Conservation (phyloP, 768 basidiomycete species). For the Auriscalpium vulgare region DNA sequence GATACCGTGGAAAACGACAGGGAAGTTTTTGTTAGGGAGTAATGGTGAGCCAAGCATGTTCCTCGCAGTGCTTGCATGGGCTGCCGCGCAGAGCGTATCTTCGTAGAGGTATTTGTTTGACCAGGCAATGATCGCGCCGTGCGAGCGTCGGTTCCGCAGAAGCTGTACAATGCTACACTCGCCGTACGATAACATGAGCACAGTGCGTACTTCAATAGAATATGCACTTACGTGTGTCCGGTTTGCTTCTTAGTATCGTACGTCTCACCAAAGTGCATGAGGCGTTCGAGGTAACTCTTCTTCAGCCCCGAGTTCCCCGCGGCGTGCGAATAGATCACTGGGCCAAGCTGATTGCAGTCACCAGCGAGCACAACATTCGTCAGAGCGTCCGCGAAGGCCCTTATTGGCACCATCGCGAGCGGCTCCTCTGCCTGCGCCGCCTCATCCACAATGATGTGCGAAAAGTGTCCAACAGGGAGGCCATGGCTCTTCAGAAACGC, state of each 20-base stretch:
- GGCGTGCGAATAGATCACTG: slow-evolving; percentile 26
- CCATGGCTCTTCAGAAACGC: slow-evolving; percentile 41
- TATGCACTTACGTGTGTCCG: slow-evolving; percentile 24
- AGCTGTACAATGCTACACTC: slow-evolving; percentile 9
- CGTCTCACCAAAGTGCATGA: slow-evolving; percentile 23
- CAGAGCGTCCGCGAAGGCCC: slow-evolving; percentile 21
- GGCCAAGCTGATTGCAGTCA: slow-evolving; percentile 30
- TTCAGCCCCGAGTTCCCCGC: slow-evolving; percentile 22
- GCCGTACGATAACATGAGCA: slow-evolving; percentile 12
- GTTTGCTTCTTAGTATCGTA: slow-evolving; percentile 19
- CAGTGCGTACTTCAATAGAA: background rate
- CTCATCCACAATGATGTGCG: slow-evolving; percentile 57
- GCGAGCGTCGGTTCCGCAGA: slow-evolving; percentile 13
- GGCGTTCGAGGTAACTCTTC: slow-evolving; percentile 27
- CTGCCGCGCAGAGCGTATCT: slow-evolving; percentile 24
- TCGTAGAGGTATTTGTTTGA: slow-evolving; percentile 41
- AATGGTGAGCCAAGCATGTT: slow-evolving; percentile 19
- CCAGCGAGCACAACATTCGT: slow-evolving; percentile 32
- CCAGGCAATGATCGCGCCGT: slow-evolving; percentile 40
- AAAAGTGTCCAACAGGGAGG: slow-evolving; percentile 44
- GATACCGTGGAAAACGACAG: slow-evolving; percentile 28
- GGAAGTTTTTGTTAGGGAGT: slow-evolving; percentile 22
- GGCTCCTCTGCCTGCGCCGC: slow-evolving; percentile 60
- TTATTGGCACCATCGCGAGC: slow-evolving; percentile 40
- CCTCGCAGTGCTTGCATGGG: slow-evolving; percentile 19